Base-by-base conservation (phyloP, 768 basidiomycete genomes). In the Panaeolus cyanescens region DNA sequence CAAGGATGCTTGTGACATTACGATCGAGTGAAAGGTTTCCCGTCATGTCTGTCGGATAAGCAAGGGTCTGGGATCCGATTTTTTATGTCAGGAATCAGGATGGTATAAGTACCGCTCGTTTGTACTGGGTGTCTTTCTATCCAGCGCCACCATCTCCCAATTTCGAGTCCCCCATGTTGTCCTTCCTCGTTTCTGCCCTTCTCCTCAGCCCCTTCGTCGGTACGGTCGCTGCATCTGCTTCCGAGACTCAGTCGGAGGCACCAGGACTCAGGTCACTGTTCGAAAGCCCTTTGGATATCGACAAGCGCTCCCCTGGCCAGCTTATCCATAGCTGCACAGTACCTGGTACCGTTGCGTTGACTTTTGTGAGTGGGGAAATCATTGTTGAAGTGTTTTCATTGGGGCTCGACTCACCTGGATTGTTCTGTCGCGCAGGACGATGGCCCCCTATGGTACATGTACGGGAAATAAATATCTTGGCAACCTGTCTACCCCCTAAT, bases 391-490 rank as follows among this genome's bases (percentile, higher is more conserved):
- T 57, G 32, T 50, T 10, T 3, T 12, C n/a, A n/a, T n/a, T n/a
- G 22, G 39, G 39, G 22, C 39, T 22, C 19, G 12, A 20, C 39
- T 42, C 8, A 42, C 5, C 6, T 15, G 31, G 30, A 30, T 12
- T 12, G 32, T 25, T 13, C 7, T 37, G 19, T 20, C 15, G 1
- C 34, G 19, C 56, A 79, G 79, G 80, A 82, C 66, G 80, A 82
- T 64, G 80, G 80, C 2, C 79, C 80, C 6, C 78, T 67, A 32
- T 56, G 68, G 5, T 79, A 76, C 53, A 37, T 77, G 76, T 79
- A 59, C 54, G 73, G 65, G 4, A 13, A 30, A 45, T 6, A 15
- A 37, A 31, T 62, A 9, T 42, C 40, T 42, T 50, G 45, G 9
- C 22, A 50, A 20, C 39, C 5, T 3, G 6, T 32, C 32, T 22